These are phyloP conservation scores for Podaxis sp. DNA, from an alignment of 768 basidiomycete genomes.

Conservation along the genomic window DNA sequence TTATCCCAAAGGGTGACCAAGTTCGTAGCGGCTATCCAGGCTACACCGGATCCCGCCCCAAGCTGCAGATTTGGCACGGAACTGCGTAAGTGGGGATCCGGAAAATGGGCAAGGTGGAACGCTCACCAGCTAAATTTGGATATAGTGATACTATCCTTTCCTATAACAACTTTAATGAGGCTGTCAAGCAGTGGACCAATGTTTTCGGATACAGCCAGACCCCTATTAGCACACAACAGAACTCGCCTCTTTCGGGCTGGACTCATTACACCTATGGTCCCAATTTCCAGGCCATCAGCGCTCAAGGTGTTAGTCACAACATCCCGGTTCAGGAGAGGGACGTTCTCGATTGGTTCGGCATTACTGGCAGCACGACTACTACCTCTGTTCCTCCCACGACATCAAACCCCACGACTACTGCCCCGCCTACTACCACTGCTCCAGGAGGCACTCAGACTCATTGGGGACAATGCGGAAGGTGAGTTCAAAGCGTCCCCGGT, in stretches of 20 bases:
- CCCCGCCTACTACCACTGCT: conserved; percentile 17
- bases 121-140: neutral
- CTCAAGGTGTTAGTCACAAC: conserved; percentile 46
- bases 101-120: neutral
- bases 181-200: conserved; percentile 55
- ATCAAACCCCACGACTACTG: conserved; percentile 9
- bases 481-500: neutral
- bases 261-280: conserved; percentile 49
- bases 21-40: conserved; percentile 50
- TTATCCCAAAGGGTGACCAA: conserved; percentile 34
- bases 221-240: conserved; percentile 34
- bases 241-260: conserved; percentile 44
- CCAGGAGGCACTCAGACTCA: conserved; percentile 21
- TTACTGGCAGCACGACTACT: conserved; percentile 26
- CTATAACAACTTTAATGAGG: conserved; percentile 48
- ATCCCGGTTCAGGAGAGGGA: conserved; percentile 48
- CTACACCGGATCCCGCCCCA: conserved; percentile 48
- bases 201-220: conserved; percentile 46
- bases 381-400: conserved; percentile 9
- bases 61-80: conserved; percentile 55
- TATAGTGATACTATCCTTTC: conserved; percentile 48
- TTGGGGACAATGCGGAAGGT: conserved; percentile 32
- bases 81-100: conserved; percentile 30
- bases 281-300: conserved; percentile 46
- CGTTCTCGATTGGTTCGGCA: conserved; percentile 47